Evolutionary conservation across 2,329 filamentous ascomycete species (phyloP).

Genomic region (Diplodia scrobiculata): DNA sequence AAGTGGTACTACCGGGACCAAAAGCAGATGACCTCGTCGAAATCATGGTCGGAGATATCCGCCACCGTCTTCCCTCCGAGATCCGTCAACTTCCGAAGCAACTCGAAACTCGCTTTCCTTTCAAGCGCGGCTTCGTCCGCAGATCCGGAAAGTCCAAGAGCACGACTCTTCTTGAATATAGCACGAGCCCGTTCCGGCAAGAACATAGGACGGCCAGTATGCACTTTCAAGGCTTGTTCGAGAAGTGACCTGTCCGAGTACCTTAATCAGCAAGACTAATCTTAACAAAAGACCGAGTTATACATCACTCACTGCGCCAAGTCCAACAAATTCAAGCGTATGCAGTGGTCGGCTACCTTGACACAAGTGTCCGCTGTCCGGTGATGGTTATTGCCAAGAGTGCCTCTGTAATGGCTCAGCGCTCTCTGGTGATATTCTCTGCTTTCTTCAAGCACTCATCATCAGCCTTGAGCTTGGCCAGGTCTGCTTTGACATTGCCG

Average conservation of each 20-base stretch:
- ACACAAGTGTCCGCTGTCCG: constrained; percentile 31
- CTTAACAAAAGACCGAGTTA: no score
- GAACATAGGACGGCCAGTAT: neutral
- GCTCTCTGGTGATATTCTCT: constrained; percentile 28
- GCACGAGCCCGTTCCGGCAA: constrained; percentile 22
- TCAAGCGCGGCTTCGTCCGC: neutral
- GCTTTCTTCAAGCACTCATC: constrained; percentile 29
- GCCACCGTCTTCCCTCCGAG: neutral
- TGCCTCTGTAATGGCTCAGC: constrained; percentile 30
- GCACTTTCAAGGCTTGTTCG: constrained; percentile 9
- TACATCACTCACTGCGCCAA: no score
- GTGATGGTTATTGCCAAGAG: constrained; percentile 31
- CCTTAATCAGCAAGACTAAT: neutral
- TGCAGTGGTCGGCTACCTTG: constrained; percentile 31
- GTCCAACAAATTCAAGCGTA: constrained; percentile 10
- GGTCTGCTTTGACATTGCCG: constrained; percentile 31
- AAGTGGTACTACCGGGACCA: constrained; percentile 28
- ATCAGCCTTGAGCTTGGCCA: constrained; percentile 1
- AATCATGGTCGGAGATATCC: constrained; percentile 7
- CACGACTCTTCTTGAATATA: constrained; percentile 4
- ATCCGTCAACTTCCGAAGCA: neutral
- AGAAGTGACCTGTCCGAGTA: neutral
- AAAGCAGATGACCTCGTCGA: constrained; percentile 24
- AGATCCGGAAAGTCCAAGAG: neutral
- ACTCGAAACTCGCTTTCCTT: neutral